Base-by-base conservation (phyloP, 148 eudicot genomes). In the Gaultheria prostrata region DNA sequence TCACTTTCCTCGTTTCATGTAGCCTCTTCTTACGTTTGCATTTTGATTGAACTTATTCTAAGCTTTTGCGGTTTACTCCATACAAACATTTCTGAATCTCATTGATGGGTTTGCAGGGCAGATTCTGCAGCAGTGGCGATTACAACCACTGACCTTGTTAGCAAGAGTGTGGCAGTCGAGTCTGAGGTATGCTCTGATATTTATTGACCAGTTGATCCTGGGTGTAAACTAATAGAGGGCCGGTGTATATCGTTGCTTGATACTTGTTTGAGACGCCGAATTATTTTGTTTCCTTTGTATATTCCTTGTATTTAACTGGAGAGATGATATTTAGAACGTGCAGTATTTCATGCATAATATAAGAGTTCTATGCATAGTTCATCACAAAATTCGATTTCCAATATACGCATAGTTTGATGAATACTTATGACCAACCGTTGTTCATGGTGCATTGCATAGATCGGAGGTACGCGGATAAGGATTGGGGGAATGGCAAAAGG, bases 401-500 rank as follows among this genome's bases (percentile, higher is more conserved):
- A 65, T 8, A 9, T 20, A 26, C 43, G 20, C 33, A 8, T 56
- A 24, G 11, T 61, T 45, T 12, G 15, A 14, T 63, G 35, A 20
- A 45, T 24, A 8, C 65, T 28, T 67, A 48, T 28, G 15, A 5
- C 48, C 33, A 3, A 49, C 57, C 30, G 8, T 50, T 77, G 17
- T 8, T 43, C 26, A 4, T 45, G 46, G 30, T 57, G 85, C 43
- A 59, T 79, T 70, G 28, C 43, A 11, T 45, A 91, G 99, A 91
- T 97, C 84, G 98, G 98, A 85, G 93, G 92, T 77, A 86, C 89
- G 20, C 85, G 30, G 81, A 86, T 97, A 83, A 89, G 92, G 89
- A 65, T 97, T 74, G 99, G 99, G 56, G 99, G 99, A 82, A 97
- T 97, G 99, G 99, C 99, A 72, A 97, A 97, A 89, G 99, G 99